A percentile compares a stretch with the other conserved stretches of the same genome.
Evolutionary conservation across 495 filamentous ascomycete genomes (phyloP).

Genomic region (Aspergillus sparsus): DNA sequence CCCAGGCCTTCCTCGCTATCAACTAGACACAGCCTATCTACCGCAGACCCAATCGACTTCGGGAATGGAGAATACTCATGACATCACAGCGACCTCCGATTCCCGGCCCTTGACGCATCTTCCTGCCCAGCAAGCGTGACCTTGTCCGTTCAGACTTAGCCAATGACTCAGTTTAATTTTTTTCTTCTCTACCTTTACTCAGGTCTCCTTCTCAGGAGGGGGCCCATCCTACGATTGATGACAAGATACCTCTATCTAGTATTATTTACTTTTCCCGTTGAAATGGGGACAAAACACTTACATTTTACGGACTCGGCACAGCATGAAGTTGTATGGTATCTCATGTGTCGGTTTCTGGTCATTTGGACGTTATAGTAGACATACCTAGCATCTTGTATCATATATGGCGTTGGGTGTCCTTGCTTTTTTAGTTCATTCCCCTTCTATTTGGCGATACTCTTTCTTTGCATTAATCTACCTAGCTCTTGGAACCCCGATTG

Average conservation of each 20-base stretch:
- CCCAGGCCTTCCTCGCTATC: slow-evolving; percentile 24
- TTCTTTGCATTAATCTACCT: no score
- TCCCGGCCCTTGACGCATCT: background rate
- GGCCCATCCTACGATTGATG: background rate
- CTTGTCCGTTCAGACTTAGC: background rate
- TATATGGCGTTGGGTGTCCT: background rate
- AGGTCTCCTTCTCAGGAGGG: no score
- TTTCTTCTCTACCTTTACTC: no score
- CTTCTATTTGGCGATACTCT: no score
- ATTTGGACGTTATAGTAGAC: background rate
- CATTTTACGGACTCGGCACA: no score
- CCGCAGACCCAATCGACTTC: slow-evolving; percentile 26
- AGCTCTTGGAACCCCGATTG: background rate
- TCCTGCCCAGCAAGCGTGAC: background rate
- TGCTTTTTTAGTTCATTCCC: no score
- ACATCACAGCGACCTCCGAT: background rate
- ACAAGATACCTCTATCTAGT: background rate
- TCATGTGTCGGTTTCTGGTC: background rate
- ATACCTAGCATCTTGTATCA: background rate
- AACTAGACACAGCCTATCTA: slow-evolving; percentile 39
- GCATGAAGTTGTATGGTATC: background rate
- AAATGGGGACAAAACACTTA: no score
- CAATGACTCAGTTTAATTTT: no score
- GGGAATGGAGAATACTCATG: background rate
- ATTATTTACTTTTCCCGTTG: background rate